Base-by-base conservation (phyloP, 148 eudicot genomes). In the Euryodendron excelsum region DNA sequence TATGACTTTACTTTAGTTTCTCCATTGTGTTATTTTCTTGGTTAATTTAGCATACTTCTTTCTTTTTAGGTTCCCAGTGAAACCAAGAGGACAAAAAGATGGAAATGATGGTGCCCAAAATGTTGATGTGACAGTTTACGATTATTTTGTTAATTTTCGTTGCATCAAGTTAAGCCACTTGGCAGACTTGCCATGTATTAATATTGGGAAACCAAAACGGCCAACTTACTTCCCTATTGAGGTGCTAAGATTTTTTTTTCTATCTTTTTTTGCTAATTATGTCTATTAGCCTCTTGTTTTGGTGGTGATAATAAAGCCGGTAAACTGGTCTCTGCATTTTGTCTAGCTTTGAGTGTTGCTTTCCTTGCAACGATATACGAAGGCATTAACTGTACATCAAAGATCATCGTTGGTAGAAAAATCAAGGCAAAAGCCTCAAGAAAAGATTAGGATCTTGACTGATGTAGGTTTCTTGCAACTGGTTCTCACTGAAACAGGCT, bases 401-500 rank as follows among this genome's bases (percentile, higher is more conserved):
- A 77, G 81, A 77, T 69, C 86, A n/a, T 74, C 76, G 4, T 74
- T 84, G 41, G 80, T 84, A 6, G 82, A 77, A 28, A 80, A 80
- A 53, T 80, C 78, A 34, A 78, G 83, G 14, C 86, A 80, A 69
- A 84, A 84, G 64, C 86, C 86, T 4, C 77, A 77, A 72, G 86
- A 84, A 48, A 66, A 68, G 23, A 73, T 84, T 50, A 36, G 48
- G 62, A 61, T 58, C 23, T 68, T 84, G 61, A 65, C 58, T 36
- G 86, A 80, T 39, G 86, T 80, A 59, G n/a, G 80, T 56, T 31
- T 37, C 8, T 14, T 74, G 58, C 23, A 41, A 0, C 11, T 73
- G 12, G 6, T 14, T 41, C 15, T 41, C 45, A 41, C 63, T 28
- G 0, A 13, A 47, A 21, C 13, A 18, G 48, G 47, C 30, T 45